Conservation (phyloP, 768 basidiomycete species). For the Clitopilus passeckerianus region DNA sequence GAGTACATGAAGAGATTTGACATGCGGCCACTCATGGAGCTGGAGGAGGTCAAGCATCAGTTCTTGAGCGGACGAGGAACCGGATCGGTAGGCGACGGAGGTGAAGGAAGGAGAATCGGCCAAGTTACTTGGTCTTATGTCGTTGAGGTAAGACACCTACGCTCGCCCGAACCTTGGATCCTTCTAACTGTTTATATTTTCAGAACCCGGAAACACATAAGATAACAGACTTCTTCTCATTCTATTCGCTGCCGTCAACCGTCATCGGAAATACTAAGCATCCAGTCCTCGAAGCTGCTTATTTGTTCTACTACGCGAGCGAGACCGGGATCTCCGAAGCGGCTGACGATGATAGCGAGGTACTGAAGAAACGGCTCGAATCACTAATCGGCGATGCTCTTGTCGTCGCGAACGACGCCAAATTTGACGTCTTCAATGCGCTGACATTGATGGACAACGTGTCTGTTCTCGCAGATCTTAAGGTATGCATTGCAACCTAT, state of each 20-base stretch:
- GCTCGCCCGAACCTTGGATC: background rate
- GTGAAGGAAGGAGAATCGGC: conserved; percentile 49
- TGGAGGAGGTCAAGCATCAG: conserved; percentile 82
- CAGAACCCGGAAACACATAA: conserved; percentile 78
- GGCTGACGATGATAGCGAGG: conserved; percentile 51
- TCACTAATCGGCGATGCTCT: conserved; percentile 77
- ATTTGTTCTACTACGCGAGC: conserved; percentile 93
- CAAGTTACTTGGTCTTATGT: conserved; percentile 98
- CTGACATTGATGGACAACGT: conserved; percentile 94
- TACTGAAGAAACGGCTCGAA: conserved; percentile 64
- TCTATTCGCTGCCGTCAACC: conserved; percentile 94
- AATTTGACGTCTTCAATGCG: conserved; percentile 96
- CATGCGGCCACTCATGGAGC: conserved; percentile 67
- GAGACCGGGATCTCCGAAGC: conserved; percentile 62
- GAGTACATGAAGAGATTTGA: conserved; percentile 85
- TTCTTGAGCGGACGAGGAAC: conserved; percentile 81
- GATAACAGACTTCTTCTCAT: conserved; percentile 95
- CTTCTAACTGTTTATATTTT: background rate
- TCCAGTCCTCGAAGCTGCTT: conserved; percentile 82
- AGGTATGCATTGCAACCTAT: conserved; percentile 40
- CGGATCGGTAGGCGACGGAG: conserved; percentile 46
- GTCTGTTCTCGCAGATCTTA: conserved; percentile 74
- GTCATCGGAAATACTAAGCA: conserved; percentile 77
- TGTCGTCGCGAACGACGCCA: conserved; percentile 73
- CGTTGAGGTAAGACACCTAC: conserved; percentile 62